These are phyloP conservation scores for Acanthamoeba castellanii DNA, from an alignment of 208 protist species.

Conservation along the genomic window DNA sequence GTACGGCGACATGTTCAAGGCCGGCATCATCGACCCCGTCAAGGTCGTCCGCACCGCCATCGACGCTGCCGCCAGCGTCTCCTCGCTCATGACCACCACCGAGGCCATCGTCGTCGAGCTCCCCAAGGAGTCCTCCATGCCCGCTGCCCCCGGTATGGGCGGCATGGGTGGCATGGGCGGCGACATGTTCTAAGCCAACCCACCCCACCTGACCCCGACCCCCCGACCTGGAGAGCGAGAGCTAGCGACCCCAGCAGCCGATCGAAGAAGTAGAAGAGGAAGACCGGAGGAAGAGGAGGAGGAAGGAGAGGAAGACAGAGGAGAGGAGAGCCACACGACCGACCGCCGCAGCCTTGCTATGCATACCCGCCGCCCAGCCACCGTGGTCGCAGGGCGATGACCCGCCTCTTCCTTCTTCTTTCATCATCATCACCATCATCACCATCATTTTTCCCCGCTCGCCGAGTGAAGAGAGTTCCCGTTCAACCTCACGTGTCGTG, in stretches of 20 bases:
- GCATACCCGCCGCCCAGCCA: neutral
- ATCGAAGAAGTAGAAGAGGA: too few relatives aligned
- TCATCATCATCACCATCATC: too few relatives aligned
- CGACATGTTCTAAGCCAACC: slow-evolving; percentile 67
- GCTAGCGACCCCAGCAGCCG: too few relatives aligned
- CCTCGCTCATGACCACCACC: slow-evolving; percentile 98
- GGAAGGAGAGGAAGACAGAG: neutral
- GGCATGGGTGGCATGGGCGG: slow-evolving; percentile 77
- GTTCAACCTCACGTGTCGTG: too few relatives aligned
- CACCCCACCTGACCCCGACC: neutral
- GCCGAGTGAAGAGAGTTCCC: too few relatives aligned
- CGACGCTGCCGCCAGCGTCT: slow-evolving; percentile 96
- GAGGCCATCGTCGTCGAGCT: slow-evolving; percentile 95
- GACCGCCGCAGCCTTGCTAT: neutral
- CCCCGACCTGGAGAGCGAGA: neutral
- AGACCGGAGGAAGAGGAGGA: too few relatives aligned
- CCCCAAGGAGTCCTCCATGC: slow-evolving; percentile 83
- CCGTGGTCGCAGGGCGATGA: neutral
- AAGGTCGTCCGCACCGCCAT: slow-evolving; percentile 99
- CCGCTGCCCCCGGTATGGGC: neutral
- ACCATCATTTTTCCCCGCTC: neutral
- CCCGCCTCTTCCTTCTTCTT: neutral
- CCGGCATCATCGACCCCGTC: slow-evolving; percentile 99
- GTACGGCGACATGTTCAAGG: slow-evolving; percentile 98
- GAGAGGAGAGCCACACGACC: neutral